Base-by-base conservation (phyloP, 2,329 filamentous ascomycete species). In the Calonectria fujianensis region DNA sequence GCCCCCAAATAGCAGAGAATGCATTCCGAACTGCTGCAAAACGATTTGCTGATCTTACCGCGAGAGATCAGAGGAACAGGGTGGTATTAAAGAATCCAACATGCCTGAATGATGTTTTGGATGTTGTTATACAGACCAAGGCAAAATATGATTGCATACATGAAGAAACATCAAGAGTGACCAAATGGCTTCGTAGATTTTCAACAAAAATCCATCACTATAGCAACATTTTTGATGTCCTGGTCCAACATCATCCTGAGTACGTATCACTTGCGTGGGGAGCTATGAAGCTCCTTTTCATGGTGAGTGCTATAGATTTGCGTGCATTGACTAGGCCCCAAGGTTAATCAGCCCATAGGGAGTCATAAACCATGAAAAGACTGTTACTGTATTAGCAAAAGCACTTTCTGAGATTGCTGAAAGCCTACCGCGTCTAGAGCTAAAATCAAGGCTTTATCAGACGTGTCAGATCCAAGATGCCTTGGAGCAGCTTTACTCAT, bases 231-330 rank as follows among this genome's bases (percentile, higher is more conserved):
- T 63, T 77, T 0, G 70, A 77, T 24, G 57, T 77, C 0, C 69
- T 77, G 3, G 69, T 74, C 0, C 76, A 77, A 2, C 76, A 77
- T 8, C 72, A 77, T 20, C 73, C 76, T 0, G 76, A 77, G 2
- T 77, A 77, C 0, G 75, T 77, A 0, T 37, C 76, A 0, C 32
- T 77, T 5, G 76, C 39, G 0, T 77, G 75, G 75, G 76, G 75
- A 0, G 1, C 72, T 0, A 73, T 77, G 72, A 77, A 77, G 29
- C 3, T 77, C 0, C 11, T 77, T 0, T 77, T 77, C 8, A 52
- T 69, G 0, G 73, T 75, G 37, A 39, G 24, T 54, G 75, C 50
- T n/a, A n/a, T n/a, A n/a, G n/a, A n/a, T 39, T 39, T 39, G n/a
- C 1, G 1, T 37, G 18, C 5, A 37, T 39, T 31, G 6, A 48